phyloP scores from a whole-genome alignment of 108 stramenopile genomes.

The Skeletonema tropicum region DNA sequence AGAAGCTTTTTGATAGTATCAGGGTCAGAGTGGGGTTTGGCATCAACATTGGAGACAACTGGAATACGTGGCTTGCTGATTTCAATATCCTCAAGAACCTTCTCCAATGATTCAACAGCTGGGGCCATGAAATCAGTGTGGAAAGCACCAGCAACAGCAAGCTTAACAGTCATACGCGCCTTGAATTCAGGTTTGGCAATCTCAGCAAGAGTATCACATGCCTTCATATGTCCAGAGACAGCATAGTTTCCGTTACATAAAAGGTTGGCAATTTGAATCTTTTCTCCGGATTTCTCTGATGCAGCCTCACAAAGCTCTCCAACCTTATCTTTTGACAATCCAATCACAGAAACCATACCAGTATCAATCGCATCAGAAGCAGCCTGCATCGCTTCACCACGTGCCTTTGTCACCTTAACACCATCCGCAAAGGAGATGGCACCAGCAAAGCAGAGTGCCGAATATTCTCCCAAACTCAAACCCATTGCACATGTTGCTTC shows the following conservation, averaged over 20 bases:
- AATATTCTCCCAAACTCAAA: conserved; percentile 95
- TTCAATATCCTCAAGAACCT: conserved; percentile 86
- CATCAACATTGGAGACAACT: conserved; percentile 98
- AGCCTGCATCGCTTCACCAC: conserved; percentile 98
- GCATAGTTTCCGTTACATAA: conserved; percentile 98
- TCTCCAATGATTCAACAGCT: conserved; percentile 87
- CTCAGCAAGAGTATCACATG: conserved; percentile 87
- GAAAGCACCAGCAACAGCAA: conserved; percentile 98
- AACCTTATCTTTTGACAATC: conserved; percentile 87
- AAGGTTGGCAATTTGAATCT: conserved; percentile 94
- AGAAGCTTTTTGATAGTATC: conserved; percentile 92
- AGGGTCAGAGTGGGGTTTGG: conserved; percentile 95
- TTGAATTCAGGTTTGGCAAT: conserved; percentile 98
- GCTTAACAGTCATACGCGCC: conserved; percentile 96
- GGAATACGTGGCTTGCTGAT: conserved; percentile 95
- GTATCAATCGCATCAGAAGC: conserved; percentile 92
- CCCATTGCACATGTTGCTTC: conserved; percentile 97
- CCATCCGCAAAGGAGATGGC: conserved; percentile 98
- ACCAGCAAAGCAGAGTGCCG: conserved; percentile 96
- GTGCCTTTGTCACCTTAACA: conserved; percentile 96
- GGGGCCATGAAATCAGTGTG: conserved; percentile 98
- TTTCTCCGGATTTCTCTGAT: conserved; percentile 76
- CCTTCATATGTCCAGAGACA: conserved; percentile 86
- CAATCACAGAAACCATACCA: conserved; percentile 98
- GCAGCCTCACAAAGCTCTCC: conserved; percentile 87